phyloP scores from a whole-genome alignment of 192 early-diverging fungal genomes.

The Diversispora eburnea region DNA sequence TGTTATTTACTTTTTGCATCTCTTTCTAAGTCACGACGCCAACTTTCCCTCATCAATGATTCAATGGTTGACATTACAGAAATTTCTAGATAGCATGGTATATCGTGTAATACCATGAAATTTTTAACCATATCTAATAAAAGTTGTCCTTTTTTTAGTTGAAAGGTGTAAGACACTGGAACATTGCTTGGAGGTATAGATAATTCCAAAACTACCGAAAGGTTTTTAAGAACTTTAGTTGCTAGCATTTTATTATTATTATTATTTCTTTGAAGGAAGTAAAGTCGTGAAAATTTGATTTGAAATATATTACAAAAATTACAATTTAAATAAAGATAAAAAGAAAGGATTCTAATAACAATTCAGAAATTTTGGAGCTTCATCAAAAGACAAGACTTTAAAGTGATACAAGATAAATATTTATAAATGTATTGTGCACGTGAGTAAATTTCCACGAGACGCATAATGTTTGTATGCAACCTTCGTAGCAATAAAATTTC shows the following conservation, averaged over 20 bases:
- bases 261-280: too few relatives aligned
- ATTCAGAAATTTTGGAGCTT: too few relatives aligned
- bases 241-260: not conserved
- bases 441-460: too few relatives aligned
- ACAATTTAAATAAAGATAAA: too few relatives aligned
- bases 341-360: too few relatives aligned
- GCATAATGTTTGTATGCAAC: too few relatives aligned
- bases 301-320: too few relatives aligned
- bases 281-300: too few relatives aligned
- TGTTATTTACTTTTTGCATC: slow-evolving; percentile 26
- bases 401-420: too few relatives aligned
- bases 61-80: slow-evolving; percentile 45
- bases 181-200: slow-evolving; percentile 11
- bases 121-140: slow-evolving; percentile 43
- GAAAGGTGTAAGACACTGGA: slow-evolving; percentile 13
- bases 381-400: too few relatives aligned
- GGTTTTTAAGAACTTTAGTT: slow-evolving; percentile 26
- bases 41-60: slow-evolving; percentile 37
- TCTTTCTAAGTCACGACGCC: slow-evolving; percentile 26
- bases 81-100: slow-evolving; percentile 46
- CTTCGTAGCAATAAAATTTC: too few relatives aligned
- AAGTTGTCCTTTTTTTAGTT: slow-evolving; percentile 39
- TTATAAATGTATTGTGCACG: too few relatives aligned
- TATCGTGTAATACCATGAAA: slow-evolving; percentile 38
- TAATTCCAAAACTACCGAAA: slow-evolving; percentile 18